phyloP scores from a whole-genome alignment of 2,329 filamentous ascomycete genomes.

The Dothideomycetes sp. region DNA sequence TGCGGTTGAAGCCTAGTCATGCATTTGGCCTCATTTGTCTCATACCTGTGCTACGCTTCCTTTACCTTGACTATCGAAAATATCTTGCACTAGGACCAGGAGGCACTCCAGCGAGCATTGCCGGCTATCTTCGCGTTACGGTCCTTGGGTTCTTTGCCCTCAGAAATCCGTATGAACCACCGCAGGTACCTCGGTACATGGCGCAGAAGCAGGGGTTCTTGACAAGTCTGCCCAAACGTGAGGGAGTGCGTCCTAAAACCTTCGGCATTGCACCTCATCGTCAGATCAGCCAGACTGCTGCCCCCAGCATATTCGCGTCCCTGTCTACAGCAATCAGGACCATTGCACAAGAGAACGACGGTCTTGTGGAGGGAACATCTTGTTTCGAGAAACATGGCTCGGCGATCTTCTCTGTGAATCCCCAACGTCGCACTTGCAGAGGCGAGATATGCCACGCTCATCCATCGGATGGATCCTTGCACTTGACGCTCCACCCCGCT shows the following conservation, averaged over 20 bases:
- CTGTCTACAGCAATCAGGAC: conserved; percentile 43
- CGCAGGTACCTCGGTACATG: conserved; percentile 39
- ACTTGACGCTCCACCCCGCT: conserved; percentile 68
- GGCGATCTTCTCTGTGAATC: conserved; percentile 58
- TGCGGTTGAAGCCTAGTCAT: not conserved
- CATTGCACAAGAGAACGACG: conserved; percentile 36
- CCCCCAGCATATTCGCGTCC: conserved; percentile 40
- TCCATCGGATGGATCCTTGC: conserved; percentile 63
- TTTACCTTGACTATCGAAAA: conserved; percentile 62
- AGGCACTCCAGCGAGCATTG: conserved; percentile 63
- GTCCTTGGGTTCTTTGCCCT: conserved; percentile 62
- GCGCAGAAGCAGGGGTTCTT: conserved; percentile 51
- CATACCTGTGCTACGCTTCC: conserved; percentile 19
- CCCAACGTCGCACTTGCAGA: conserved; percentile 58
- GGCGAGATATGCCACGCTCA: conserved; percentile 81
- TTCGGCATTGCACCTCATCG: conserved; percentile 73
- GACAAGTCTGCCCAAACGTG: conserved; percentile 46
- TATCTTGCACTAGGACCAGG: conserved; percentile 71
- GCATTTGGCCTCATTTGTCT: conserved; percentile 24
- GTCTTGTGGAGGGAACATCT: conserved; percentile 45
- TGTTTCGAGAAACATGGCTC: conserved; percentile 77
- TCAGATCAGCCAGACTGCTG: conserved; percentile 59
- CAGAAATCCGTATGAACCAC: conserved; percentile 55
- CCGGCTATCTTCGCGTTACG: conserved; percentile 63
- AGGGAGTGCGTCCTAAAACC: conserved; percentile 54